Conservation (phyloP, 495 filamentous ascomycete species). For the Xylaria curta region DNA sequence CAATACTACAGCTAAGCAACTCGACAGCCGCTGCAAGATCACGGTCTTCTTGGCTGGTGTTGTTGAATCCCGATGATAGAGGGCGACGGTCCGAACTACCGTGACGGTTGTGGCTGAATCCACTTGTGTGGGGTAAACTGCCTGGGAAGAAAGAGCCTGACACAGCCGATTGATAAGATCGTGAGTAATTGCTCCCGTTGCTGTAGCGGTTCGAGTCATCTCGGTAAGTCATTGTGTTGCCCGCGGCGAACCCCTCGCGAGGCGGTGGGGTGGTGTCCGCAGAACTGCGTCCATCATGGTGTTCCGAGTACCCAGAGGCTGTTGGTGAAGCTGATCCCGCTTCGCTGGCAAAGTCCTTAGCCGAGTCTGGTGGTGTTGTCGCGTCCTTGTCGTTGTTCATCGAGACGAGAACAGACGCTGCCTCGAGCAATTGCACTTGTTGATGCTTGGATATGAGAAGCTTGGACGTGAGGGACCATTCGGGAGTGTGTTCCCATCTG, state of each 20-base stretch:
- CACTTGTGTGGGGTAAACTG: slow-evolving; percentile 53
- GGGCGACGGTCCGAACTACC: slow-evolving; percentile 63
- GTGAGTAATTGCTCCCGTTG: slow-evolving; percentile 74
- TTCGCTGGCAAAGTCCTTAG: slow-evolving; percentile 73
- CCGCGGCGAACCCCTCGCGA: slow-evolving; percentile 54
- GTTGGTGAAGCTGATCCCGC: slow-evolving; percentile 81
- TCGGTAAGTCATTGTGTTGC: slow-evolving; percentile 53
- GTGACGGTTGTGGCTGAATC: slow-evolving; percentile 63
- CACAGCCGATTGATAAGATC: slow-evolving; percentile 81
- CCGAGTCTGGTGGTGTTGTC: slow-evolving; percentile 62
- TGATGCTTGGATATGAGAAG: slow-evolving; percentile 99
- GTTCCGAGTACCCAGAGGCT: slow-evolving; percentile 76
- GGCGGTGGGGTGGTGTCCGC: slow-evolving; percentile 76
- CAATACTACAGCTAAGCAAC: slow-evolving; percentile 88
- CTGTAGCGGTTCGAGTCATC: slow-evolving; percentile 64
- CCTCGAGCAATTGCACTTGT: slow-evolving; percentile 96
- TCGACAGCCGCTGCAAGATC: slow-evolving; percentile 90
- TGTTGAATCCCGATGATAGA: slow-evolving; percentile 65
- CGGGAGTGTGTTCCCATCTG: slow-evolving; percentile 99
- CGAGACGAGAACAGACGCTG: slow-evolving; percentile 88
- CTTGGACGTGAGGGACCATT: slow-evolving; percentile 97
- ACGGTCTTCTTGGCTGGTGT: slow-evolving; percentile 73
- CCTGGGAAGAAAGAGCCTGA: slow-evolving; percentile 60
- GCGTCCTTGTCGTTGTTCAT: slow-evolving; percentile 73
- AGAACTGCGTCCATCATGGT: slow-evolving; percentile 71